These are phyloP conservation scores for Rhexocercosporidium sp. DNA, from an alignment of 2,329 filamentous ascomycete genomes.

Conservation along the genomic window DNA sequence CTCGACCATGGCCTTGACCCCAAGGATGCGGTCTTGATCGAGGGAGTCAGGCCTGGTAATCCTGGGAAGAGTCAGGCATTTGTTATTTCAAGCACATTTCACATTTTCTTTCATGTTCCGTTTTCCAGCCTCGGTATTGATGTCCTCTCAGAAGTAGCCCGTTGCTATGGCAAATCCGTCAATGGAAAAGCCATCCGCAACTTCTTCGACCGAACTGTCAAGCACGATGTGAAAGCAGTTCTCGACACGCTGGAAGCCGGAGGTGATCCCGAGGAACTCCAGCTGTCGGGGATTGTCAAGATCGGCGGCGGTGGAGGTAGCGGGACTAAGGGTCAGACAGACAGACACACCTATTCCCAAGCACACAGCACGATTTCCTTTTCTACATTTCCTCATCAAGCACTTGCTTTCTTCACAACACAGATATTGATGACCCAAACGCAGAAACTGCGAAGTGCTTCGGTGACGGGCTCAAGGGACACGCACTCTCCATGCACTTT, in stretches of 20 bases:
- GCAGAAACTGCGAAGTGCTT: constrained; percentile 24
- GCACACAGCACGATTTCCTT: not conserved
- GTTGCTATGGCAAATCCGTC: constrained; percentile 22
- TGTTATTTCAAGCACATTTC: constrained; percentile 6
- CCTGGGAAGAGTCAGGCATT: not conserved
- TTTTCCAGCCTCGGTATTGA: constrained; percentile 18
- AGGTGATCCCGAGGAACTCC: constrained; percentile 21
- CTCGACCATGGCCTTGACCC: constrained; percentile 18
- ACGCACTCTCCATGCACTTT: constrained; percentile 24
- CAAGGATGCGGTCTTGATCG: constrained; percentile 16
- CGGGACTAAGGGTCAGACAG: constrained; percentile 20
- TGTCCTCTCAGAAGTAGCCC: constrained; percentile 24
- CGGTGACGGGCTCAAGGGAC: constrained; percentile 22
- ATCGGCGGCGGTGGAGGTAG: constrained; percentile 11
- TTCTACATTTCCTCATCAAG: not conserved
- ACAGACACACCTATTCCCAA: not conserved
- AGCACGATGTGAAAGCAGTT: constrained; percentile 21
- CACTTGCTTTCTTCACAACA: not conserved
- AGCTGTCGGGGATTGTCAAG: constrained; percentile 18
- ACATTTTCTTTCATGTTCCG: constrained; percentile 20
- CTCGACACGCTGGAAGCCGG: constrained; percentile 15
- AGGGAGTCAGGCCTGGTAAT: constrained; percentile 12
- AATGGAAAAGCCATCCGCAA: constrained; percentile 19
- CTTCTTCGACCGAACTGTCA: constrained; percentile 18
- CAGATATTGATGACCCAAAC: constrained; percentile 8